phyloP scores from a whole-genome alignment of 495 filamentous ascomycete species.

The Neurospora intermedia region DNA sequence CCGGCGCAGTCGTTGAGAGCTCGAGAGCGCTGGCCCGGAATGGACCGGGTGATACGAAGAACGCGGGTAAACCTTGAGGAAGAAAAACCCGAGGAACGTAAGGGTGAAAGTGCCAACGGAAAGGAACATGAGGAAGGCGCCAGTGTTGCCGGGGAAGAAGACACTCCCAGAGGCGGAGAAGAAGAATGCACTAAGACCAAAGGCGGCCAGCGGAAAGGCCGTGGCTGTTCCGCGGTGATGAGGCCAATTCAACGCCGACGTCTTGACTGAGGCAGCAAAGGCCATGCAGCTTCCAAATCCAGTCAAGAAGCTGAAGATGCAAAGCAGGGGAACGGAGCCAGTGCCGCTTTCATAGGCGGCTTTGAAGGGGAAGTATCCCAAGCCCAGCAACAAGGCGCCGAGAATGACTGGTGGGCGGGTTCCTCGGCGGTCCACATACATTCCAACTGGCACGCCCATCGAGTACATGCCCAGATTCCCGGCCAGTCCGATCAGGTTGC shows the following conservation, averaged over 20 bases:
- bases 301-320: conserved; percentile 73
- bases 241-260: conserved; percentile 87
- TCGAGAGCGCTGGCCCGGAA: conserved; percentile 39
- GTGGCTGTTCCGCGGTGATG: conserved; percentile 87
- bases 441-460: conserved; percentile 78
- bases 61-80: conserved; percentile 66
- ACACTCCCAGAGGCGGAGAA: conserved; percentile 70
- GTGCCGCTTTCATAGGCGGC: conserved; percentile 51
- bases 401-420: conserved; percentile 65
- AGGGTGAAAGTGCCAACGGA: conserved; percentile 69
- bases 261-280: conserved; percentile 77
- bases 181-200: conserved; percentile 93
- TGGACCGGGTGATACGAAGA: conserved; percentile 57
- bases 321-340: conserved; percentile 57
- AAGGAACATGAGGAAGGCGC: conserved; percentile 67
- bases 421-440: conserved; percentile 76
- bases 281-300: conserved; percentile 81
- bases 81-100: conserved; percentile 64
- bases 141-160: conserved; percentile 76
- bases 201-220: conserved; percentile 82
- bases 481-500: conserved; percentile 80
- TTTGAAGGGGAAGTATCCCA: conserved; percentile 76
- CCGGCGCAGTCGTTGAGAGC: conserved; percentile 47
- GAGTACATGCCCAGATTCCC: conserved; percentile 96
- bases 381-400: conserved; percentile 56